Percentiles rank a stretch among this genome's conserved stretches.
Evolutionary conservation across 345 rosid species (phyloP).

Genomic region (Camelina hispida): DNA sequence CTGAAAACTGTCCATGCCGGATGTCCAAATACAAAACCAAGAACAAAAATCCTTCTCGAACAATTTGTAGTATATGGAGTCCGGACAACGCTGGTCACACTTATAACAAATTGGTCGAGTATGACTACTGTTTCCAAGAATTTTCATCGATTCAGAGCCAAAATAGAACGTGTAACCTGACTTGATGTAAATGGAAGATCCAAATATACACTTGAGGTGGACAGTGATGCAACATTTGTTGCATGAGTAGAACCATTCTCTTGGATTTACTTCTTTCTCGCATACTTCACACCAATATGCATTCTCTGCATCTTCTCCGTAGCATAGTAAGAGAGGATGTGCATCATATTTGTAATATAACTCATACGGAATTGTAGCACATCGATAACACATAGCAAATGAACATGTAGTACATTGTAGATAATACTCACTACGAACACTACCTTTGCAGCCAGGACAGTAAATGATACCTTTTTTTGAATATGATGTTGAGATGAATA

Average conservation of each 20-base stretch:
- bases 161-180: background rate
- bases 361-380: constrained; percentile 2
- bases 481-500: constrained; percentile 13
- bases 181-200: background rate
- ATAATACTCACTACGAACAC: background rate
- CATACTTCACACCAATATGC: background rate
- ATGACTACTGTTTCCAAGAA: background rate
- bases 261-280: background rate
- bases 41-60: constrained; percentile 15
- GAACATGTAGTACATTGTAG: constrained; percentile 12
- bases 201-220: background rate
- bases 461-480: background rate
- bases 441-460: constrained; percentile 3
- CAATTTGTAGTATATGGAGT: constrained; percentile 7
- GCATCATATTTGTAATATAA: background rate
- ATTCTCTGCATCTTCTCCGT: background rate
- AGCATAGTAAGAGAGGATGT: background rate
- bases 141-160: background rate
- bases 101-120: background rate
- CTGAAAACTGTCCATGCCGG: background rate
- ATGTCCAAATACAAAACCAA: constrained; percentile 14
- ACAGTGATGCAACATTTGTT: background rate
- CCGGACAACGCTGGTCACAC: background rate
- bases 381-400: constrained; percentile 6
- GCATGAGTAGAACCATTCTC: constrained; percentile 10